Base-by-base conservation (phyloP, 331 rosid genomes). In the Malus hybrid region DNA sequence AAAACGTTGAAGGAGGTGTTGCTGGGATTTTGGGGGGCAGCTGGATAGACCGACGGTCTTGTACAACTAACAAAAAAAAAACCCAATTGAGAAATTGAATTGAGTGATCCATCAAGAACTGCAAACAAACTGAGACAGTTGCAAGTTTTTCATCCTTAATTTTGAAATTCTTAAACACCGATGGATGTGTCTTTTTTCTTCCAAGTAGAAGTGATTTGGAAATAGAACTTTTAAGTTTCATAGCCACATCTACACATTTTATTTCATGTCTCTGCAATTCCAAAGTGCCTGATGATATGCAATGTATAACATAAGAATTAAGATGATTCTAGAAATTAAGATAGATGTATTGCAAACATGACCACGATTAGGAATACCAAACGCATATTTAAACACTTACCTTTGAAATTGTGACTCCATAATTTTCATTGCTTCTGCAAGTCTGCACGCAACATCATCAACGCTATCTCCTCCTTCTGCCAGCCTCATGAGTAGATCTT, bases 381-480 rank as follows among this genome's bases (percentile, higher is more conserved):
- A 31, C 48, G 39, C 6, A 32, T 65, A 70, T 33, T 32, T 11
- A 15, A 7, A 34, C 54, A 20, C 31, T 52, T 84, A 93, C 98
- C 98, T 96, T 78, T 84, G 80, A 80, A 86, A 93, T 76, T 86
- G 89, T 0, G 88, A 89, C 71, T 93, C 98, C 46, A 86, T 83
- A 18, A 46, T 50, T 72, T 80, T 69, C 42, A 93, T 19, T 33
- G 94, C 93, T 67, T 62, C 83, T 67, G 91, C 78, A 71, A 93
- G 86, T 74, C 98, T 86, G 77, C 80, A 77, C 6, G 91, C 96
- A 85, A 93, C 97, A 83, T 90, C 98, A 78, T 86, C 81, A 15
- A 90, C 95, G 72, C 97, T 87, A 85, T 93, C 98, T 64, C 98
- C 98, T 80, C 93, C 96, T 82, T 89, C 93, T 12, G 44, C 44